These are phyloP conservation scores for Stropharia rugosoannulata DNA, from an alignment of 768 basidiomycete species.

Conservation along the genomic window DNA sequence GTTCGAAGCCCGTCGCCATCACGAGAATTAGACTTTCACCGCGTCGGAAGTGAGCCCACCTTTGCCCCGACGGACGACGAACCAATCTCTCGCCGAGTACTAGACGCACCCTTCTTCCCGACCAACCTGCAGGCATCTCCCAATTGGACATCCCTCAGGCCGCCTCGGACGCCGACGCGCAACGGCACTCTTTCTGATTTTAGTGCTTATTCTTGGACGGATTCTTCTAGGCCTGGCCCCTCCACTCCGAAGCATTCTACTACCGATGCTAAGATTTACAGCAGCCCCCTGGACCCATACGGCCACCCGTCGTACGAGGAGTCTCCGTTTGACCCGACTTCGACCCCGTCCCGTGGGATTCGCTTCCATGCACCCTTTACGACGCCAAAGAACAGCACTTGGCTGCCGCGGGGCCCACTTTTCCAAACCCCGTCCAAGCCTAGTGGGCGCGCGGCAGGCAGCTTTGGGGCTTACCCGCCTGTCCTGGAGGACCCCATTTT, in stretches of 20 bases:
- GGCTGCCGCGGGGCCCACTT: slow-evolving; percentile 41
- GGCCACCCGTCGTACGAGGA: slow-evolving; percentile 38
- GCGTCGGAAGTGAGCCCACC: slow-evolving; percentile 55
- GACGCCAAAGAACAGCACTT: slow-evolving; percentile 60
- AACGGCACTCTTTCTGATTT: slow-evolving; percentile 20
- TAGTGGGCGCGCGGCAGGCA: slow-evolving; percentile 22
- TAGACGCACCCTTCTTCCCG: slow-evolving; percentile 63
- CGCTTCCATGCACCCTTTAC: slow-evolving; percentile 56
- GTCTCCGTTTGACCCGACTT: slow-evolving; percentile 72
- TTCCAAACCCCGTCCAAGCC: slow-evolving; percentile 55
- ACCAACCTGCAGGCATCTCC: slow-evolving; percentile 58
- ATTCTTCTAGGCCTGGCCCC: slow-evolving; percentile 52
- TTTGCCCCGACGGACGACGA: slow-evolving; percentile 67
- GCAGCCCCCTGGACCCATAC: slow-evolving; percentile 32
- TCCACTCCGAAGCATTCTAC: slow-evolving; percentile 49
- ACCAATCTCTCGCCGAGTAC: slow-evolving; percentile 35
- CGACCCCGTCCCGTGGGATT: slow-evolving; percentile 80
- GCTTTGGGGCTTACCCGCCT: slow-evolving; percentile 25
- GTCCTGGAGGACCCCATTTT: slow-evolving; percentile 30
- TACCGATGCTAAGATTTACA: slow-evolving; percentile 39
- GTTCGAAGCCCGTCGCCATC: slow-evolving; percentile 43
- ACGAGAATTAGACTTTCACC: slow-evolving; percentile 24
- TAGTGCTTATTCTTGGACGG: slow-evolving; percentile 39
- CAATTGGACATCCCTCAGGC: slow-evolving; percentile 42
- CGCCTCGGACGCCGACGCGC: slow-evolving; percentile 50